Percentiles rank a stretch among this genome's conserved stretches.
These are phyloP conservation scores for Pyrus pyrifolia DNA, from an alignment of 306 rosid genomes.

Conservation along the genomic window DNA sequence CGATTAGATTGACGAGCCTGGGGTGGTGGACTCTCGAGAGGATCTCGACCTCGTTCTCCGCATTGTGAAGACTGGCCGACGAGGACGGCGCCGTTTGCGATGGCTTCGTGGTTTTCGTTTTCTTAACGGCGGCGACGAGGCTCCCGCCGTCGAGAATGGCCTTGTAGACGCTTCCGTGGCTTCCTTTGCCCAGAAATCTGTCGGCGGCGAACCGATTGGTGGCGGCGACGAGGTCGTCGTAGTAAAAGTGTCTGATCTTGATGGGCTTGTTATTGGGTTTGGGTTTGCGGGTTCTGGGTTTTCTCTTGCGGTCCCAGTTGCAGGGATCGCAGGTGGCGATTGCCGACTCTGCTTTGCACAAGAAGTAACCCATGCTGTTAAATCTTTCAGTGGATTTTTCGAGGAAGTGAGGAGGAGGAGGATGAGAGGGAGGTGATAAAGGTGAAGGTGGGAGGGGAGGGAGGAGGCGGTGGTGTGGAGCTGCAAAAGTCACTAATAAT, in stretches of 20 bases:
- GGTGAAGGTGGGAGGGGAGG: background rate
- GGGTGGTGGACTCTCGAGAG: conserved; percentile 53
- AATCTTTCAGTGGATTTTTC: background rate
- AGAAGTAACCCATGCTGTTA: conserved; percentile 55
- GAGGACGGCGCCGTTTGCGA: conserved; percentile 5
- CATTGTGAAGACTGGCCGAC: conserved; percentile 2
- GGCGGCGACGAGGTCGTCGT: conserved; percentile 50
- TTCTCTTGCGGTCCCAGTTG: conserved; percentile 42
- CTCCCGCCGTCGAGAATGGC: conserved; percentile 58
- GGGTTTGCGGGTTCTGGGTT: background rate
- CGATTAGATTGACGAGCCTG: conserved; percentile 71
- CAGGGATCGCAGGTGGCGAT: conserved; percentile 61
- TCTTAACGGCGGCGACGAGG: conserved; percentile 72
- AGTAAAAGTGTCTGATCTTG: conserved; percentile 37
- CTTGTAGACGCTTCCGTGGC: conserved; percentile 75
- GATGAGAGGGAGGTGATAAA: background rate
- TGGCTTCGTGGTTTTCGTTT: conserved; percentile 19
- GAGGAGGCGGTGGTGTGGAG: background rate
- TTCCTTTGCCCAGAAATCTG: conserved; percentile 68
- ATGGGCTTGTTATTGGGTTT: background rate
- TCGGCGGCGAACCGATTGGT: conserved; percentile 55
- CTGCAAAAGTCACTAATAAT: no score
- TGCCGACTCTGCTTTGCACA: conserved; percentile 75
- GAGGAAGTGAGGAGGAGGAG: background rate
- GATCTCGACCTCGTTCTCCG: conserved; percentile 89